phyloP scores from a whole-genome alignment of 345 rosid genomes.

The Excoecaria agallocha region DNA sequence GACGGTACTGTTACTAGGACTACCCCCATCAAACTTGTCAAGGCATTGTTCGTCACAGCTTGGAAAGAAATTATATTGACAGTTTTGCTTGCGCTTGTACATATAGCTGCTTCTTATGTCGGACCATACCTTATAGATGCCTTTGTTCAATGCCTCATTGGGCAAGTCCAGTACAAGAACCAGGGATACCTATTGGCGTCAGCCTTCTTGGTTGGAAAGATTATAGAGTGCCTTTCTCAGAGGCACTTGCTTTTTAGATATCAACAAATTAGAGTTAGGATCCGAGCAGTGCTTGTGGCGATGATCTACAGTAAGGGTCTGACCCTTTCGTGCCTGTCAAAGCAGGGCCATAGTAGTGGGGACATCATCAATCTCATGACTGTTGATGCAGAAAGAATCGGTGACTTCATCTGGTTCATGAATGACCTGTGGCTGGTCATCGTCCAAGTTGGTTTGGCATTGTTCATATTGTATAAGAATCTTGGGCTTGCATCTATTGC shows the following conservation, averaged over 20 bases:
- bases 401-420: not conserved
- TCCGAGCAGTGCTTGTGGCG: conserved; percentile 39
- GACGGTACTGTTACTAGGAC: not conserved
- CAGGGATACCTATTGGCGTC: no score
- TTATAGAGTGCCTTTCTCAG: conserved; percentile 48
- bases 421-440: not conserved
- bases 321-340: conserved; percentile 38
- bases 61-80: conserved; percentile 27
- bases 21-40: conserved; percentile 19
- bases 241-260: conserved; percentile 49
- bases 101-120: conserved; percentile 29
- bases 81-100: conserved; percentile 14
- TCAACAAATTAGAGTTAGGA: conserved; percentile 41
- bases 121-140: conserved; percentile 37
- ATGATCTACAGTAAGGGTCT: conserved; percentile 56
- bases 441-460: not conserved
- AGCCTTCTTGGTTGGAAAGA: conserved; percentile 33
- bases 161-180: not conserved
- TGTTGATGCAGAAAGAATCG: not conserved
- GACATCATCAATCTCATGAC: not conserved
- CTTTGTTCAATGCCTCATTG: conserved; percentile 31
- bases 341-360: not conserved
- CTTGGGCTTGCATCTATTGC: not conserved
- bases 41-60: conserved; percentile 18
- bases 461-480: not conserved